Base-by-base conservation (phyloP, 306 rosid genomes). In the Lathyrus oleraceus region DNA sequence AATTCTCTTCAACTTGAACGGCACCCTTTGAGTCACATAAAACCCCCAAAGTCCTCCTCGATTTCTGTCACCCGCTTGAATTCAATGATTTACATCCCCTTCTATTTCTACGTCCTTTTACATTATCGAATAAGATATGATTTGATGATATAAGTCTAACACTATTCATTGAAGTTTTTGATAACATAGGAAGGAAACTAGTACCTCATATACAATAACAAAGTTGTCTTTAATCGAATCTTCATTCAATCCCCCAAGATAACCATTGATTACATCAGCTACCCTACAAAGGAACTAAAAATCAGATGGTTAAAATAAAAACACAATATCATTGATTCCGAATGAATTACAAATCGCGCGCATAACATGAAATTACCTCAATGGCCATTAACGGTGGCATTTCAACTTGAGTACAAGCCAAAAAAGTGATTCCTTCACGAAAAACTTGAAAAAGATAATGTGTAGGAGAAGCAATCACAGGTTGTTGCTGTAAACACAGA, bases 341-440 rank as follows among this genome's bases (percentile, higher is more conserved):
- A n/a, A 44, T n/a, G 63, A 74, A 36, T 59, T 66, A 25, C 35
- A n/a, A 32, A 65, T 54, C 2, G 7, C 15, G 62, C 13, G 28
- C 6, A 57, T 15, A 43, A 54, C 57, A 19, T 13, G 36, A 36
- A 75, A 60, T 59, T 59, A 94, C 99, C 92, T 94, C 97, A 77
- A 87, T 90, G 47, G 87, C 99, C 99, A 94, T 88, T 77, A 94
- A 67, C 65, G 99, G 99, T 4, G 97, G 92, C 99, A 94, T 94
- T 74, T 94, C 99, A 74, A 87, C 97, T 83, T 94, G 99, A 15
- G 92, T 83, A 84, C 99, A 88, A 2, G 99, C 99, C 81, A 94
- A 83, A 85, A 91, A 91, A 3, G 97, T 94, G 76, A 94, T 86
- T 66, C 99, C 98, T 47, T 87, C 92, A 0, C 97, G 92, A 72